These are phyloP conservation scores for Fusarium citri DNA, from an alignment of 2,329 filamentous ascomycete genomes.

Conservation along the genomic window DNA sequence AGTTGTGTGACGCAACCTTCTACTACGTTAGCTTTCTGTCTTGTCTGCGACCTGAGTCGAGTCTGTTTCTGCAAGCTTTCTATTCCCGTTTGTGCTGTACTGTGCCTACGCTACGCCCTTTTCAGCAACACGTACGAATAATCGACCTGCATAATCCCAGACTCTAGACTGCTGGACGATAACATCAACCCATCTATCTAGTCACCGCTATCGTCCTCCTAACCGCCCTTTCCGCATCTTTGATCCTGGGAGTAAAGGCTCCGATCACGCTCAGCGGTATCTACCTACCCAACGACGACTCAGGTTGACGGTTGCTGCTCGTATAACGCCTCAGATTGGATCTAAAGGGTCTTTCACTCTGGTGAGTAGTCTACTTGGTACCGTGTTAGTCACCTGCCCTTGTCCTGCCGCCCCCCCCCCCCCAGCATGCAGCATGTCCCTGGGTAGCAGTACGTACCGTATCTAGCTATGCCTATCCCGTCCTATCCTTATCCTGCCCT, in stretches of 20 bases:
- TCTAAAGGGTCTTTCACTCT: conserved; percentile 22
- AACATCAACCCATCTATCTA: conserved; percentile 38
- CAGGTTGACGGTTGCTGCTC: conserved; percentile 38
- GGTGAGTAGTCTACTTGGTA: background rate
- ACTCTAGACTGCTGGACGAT: conserved; percentile 28
- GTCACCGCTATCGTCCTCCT: conserved; percentile 37
- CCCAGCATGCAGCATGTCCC: conserved; percentile 10
- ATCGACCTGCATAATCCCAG: conserved; percentile 43
- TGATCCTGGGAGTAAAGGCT: conserved; percentile 18
- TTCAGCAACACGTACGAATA: conserved; percentile 39
- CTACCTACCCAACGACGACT: conserved; percentile 13
- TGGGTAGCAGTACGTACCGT: conserved; percentile 10
- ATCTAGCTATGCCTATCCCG: conserved; percentile 29
- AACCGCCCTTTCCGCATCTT: conserved; percentile 38
- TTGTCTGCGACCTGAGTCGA: conserved; percentile 6
- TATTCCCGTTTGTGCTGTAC: conserved; percentile 20
- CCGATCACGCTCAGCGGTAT: conserved; percentile 40
- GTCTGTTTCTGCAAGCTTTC: conserved; percentile 9
- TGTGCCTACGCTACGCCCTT: conserved; percentile 22
- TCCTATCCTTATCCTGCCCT: conserved; percentile 36
- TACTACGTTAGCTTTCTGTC: conserved; percentile 11
- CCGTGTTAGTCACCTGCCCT: conserved; percentile 48
- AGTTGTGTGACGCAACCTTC: conserved; percentile 42
- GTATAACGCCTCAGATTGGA: conserved; percentile 39
- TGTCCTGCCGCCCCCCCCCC: conserved; percentile 26